Conservation (phyloP, 2,329 filamentous ascomycete genomes). For the Cadophora gregata region DNA sequence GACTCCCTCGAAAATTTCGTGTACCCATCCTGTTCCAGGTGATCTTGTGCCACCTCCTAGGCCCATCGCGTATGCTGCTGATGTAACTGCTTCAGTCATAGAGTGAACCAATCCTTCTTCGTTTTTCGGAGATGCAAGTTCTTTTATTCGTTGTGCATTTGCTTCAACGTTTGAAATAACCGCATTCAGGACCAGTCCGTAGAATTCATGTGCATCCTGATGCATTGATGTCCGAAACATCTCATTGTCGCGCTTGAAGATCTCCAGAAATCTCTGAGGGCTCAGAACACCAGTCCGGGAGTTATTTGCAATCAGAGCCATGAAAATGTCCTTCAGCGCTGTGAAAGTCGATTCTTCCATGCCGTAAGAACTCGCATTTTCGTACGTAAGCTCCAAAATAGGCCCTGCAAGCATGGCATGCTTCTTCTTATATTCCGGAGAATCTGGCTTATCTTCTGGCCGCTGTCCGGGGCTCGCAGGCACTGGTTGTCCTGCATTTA, state of each 20-base stretch:
- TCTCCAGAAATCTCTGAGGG: slow-evolving; percentile 90
- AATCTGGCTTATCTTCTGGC: slow-evolving; percentile 92
- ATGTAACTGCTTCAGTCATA: slow-evolving; percentile 53
- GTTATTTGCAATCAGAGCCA: slow-evolving; percentile 81
- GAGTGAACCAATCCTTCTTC: slow-evolving; percentile 57
- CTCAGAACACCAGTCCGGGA: slow-evolving; percentile 89
- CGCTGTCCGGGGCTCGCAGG: slow-evolving; percentile 57
- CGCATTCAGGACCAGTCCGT: slow-evolving; percentile 93
- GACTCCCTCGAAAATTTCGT: slow-evolving; percentile 94
- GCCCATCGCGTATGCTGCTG: slow-evolving; percentile 49
- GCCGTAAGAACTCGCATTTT: slow-evolving; percentile 80
- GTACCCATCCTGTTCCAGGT: slow-evolving; percentile 84
- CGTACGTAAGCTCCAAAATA: slow-evolving; percentile 81
- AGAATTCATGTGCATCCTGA: slow-evolving; percentile 97
- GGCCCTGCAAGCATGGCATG: slow-evolving; percentile 88
- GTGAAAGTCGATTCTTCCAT: slow-evolving; percentile 97
- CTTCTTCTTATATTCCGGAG: slow-evolving; percentile 98
- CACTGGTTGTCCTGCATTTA: slow-evolving; percentile 59
- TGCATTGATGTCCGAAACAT: slow-evolving; percentile 98
- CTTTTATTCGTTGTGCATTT: slow-evolving; percentile 72
- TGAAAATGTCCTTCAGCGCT: slow-evolving; percentile 93
- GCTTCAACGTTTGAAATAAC: slow-evolving; percentile 92
- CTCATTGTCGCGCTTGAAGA: slow-evolving; percentile 92
- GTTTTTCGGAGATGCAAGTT: slow-evolving; percentile 51
- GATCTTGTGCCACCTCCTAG: slow-evolving; percentile 53